Base-by-base conservation (phyloP, 139 green algal genomes). In the Chlamydomonas incerta region DNA sequence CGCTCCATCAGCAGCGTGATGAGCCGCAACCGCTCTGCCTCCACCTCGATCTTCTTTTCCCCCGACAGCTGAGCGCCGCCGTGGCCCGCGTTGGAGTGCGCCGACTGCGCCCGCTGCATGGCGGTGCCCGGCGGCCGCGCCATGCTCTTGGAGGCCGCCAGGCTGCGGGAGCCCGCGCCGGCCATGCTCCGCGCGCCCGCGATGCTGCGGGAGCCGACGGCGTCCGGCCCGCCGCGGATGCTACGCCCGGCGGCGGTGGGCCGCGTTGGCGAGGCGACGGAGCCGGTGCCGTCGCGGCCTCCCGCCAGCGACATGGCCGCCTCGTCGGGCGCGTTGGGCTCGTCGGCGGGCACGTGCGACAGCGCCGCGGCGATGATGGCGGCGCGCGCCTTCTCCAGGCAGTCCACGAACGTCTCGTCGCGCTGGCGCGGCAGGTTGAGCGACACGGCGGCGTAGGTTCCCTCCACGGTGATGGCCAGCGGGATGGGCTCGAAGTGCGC, bases 401-500 rank as follows among this genome's bases (percentile, higher is more conserved):
- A 86, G 8, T 83, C 41, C 3, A 41, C 26, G 74, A 93, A 95
- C 5, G 74, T 50, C 3, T 87, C 77, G 68, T 94, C 90, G 41
- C 87, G 83, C 15, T 88, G 29, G 33, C 95, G 87, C 8, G 94
- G 93, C 55, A 97, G 82, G 68, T 82, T 89, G 20, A 96, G 71
- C 0, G 75, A 34, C 26, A 96, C n/a, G 34, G 74, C 80, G 17
- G 93, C 90, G 83, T 95, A 97, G 6, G 94, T 88, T 58, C 93
- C 95, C 71, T 97, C 91, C 24, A 93, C 81, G n/a, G 83, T 50
- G 29, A 97, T 72, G 65, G 80, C 82, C 17, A 98, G 35, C 23
- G 90, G 58, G 35, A 94, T 76, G 29, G 95, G 93, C 82, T 96
- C 94, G 86, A 96, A 98, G 83, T 97, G 94, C 62, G 93, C 95